phyloP scores from a whole-genome alignment of 495 filamentous ascomycete genomes.

The Daldinia concentrica region DNA sequence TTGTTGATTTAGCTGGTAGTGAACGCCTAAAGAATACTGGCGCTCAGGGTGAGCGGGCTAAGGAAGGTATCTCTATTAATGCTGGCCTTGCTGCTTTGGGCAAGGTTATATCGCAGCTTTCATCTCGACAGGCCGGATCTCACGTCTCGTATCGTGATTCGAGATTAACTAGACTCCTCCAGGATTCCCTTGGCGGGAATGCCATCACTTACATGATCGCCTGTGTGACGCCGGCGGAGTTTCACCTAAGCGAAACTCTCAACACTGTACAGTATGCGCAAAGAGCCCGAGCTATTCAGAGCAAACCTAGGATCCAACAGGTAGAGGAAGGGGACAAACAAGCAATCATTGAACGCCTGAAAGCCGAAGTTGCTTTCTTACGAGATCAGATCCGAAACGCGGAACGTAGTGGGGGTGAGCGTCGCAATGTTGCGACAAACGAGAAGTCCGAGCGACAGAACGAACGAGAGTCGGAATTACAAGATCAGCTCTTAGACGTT shows the following conservation, averaged over 20 bases:
- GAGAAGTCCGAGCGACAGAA: constrained; percentile 84
- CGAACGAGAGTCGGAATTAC: constrained; percentile 87
- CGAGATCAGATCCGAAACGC: constrained; percentile 87
- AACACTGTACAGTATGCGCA: constrained; percentile 99
- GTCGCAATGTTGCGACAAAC: constrained; percentile 65
- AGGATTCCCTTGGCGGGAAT: constrained; percentile 97
- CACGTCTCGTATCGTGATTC: constrained; percentile 99
- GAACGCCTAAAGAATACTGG: constrained; percentile 97
- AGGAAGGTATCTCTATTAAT: constrained; percentile 98
- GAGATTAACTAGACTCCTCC: constrained; percentile 90
- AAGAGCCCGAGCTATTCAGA: constrained; percentile 94
- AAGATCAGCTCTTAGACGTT: constrained; percentile 90
- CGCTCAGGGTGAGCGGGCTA: constrained; percentile 93
- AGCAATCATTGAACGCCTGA: constrained; percentile 90
- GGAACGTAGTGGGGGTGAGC: constrained; percentile 66
- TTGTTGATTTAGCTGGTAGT: constrained; percentile 97
- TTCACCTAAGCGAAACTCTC: constrained; percentile 95
- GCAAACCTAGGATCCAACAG: constrained; percentile 95
- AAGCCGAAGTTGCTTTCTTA: constrained; percentile 92
- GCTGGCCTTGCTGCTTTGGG: constrained; percentile 93
- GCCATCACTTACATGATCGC: constrained; percentile 99
- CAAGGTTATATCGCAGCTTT: constrained; percentile 98
- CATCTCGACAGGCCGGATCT: constrained; percentile 83
- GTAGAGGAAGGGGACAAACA: constrained; percentile 95
- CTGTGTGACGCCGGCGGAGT: constrained; percentile 95